Conservation (phyloP, 164 flowering plant species). For the Macadamia tetraphylla region DNA sequence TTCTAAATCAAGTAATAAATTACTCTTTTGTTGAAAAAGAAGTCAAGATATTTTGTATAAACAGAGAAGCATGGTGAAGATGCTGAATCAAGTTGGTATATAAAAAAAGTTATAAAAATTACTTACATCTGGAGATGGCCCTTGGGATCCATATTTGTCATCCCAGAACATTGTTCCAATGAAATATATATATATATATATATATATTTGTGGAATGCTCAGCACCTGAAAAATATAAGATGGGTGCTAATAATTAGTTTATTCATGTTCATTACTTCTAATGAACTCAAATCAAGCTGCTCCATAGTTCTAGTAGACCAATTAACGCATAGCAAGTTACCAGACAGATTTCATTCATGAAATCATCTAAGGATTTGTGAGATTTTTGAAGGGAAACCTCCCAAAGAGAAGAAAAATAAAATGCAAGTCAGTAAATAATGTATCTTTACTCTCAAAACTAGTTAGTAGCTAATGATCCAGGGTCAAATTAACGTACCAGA, state of each 20-base stretch:
- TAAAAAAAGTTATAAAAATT: background rate
- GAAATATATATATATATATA: constrained; percentile 29
- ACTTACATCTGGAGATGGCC: constrained; percentile 47
- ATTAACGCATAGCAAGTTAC: constrained; percentile 27
- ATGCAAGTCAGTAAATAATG: background rate
- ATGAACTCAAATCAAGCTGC: background rate
- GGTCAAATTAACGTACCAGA: constrained; percentile 40
- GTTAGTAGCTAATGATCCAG: background rate
- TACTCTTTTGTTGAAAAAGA: too few relatives aligned
- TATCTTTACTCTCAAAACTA: background rate
- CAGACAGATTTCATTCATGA: constrained; percentile 63
- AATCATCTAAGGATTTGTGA: constrained; percentile 60
- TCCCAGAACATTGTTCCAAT: constrained; percentile 93
- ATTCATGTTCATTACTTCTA: background rate
- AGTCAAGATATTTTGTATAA: too few relatives aligned
- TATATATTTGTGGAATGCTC: constrained; percentile 47
- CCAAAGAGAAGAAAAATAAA: background rate
- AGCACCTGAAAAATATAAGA: constrained; percentile 33
- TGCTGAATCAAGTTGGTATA: background rate
- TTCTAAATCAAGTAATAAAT: background rate
- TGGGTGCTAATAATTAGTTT: background rate
- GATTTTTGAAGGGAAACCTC: constrained; percentile 77
- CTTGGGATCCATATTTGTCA: constrained; percentile 78
- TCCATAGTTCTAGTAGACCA: background rate
- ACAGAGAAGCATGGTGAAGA: background rate